These are phyloP conservation scores for Lenwebbia sp. DNA, from an alignment of 345 rosid genomes.

Conservation along the genomic window DNA sequence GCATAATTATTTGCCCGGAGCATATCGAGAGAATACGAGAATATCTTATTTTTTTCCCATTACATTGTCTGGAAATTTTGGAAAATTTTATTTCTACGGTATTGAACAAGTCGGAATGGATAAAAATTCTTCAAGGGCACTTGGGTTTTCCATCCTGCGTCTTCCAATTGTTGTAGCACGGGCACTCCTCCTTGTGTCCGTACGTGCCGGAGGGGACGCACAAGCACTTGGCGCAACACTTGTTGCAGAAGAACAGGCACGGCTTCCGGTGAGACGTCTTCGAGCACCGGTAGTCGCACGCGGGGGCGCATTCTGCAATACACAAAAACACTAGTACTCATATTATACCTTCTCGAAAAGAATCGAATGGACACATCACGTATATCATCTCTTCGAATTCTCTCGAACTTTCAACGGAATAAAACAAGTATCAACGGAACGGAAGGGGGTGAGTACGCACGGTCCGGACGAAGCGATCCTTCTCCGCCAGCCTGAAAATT, in stretches of 20 bases:
- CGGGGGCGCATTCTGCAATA: neutral
- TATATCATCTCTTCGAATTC: no score
- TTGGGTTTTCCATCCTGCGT: constrained; percentile 1
- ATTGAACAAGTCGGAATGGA: neutral
- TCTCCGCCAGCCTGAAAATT: neutral
- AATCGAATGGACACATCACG: neutral
- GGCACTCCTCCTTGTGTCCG: constrained; percentile 7
- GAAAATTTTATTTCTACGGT: neutral
- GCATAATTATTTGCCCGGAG: neutral
- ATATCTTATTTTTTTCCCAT: neutral
- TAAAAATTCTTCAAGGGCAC: neutral
- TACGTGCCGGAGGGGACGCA: constrained; percentile 5
- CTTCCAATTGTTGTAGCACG: constrained; percentile 10
- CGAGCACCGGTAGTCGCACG: neutral
- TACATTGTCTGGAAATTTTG: neutral
- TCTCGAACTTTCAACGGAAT: no score
- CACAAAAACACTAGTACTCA: neutral
- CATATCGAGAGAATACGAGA: neutral
- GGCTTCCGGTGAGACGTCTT: neutral
- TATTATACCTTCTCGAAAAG: neutral
- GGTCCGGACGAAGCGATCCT: neutral
- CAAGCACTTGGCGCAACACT: neutral
- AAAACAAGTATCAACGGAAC: neutral
- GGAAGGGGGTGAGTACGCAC: neutral
- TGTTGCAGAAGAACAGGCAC: constrained; percentile 1